A percentile compares a stretch with the other conserved stretches of the same genome.
These are phyloP conservation scores for Agrocybe pediades DNA, from an alignment of 768 basidiomycete species.

Conservation along the genomic window DNA sequence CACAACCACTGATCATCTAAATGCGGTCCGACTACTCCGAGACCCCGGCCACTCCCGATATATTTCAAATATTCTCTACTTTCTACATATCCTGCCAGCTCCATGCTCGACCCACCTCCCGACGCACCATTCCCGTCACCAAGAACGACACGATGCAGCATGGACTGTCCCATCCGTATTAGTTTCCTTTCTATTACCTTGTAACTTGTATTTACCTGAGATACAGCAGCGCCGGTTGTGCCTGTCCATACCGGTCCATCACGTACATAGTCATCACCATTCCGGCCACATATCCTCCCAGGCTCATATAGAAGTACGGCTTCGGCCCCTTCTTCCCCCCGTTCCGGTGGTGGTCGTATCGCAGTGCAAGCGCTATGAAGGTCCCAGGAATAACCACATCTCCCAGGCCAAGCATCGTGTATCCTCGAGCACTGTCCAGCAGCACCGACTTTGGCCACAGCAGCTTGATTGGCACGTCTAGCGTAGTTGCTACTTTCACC, in stretches of 20 bases:
- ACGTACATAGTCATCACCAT: conserved; percentile 78
- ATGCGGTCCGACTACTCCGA: conserved; percentile 13
- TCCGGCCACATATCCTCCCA: conserved; percentile 75
- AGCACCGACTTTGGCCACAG: conserved; percentile 75
- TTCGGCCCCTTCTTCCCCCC: conserved; percentile 47
- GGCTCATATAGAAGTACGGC: conserved; percentile 73
- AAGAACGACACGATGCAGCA: conserved; percentile 76
- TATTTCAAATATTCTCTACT: conserved; percentile 4
- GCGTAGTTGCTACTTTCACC: conserved; percentile 87
- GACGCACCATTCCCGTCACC: conserved; percentile 55
- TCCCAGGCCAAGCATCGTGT: conserved; percentile 90
- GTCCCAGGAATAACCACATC: conserved; percentile 72
- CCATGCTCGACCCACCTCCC: conserved; percentile 76
- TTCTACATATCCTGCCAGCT: conserved; percentile 59
- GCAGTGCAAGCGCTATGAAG: conserved; percentile 83
- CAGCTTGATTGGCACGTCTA: conserved; percentile 94
- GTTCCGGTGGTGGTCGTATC: conserved; percentile 73
- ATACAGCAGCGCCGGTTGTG: conserved; percentile 93
- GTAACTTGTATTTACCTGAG: conserved; percentile 58
- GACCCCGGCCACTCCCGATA: conserved; percentile 16
- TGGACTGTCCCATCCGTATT: conserved; percentile 45
- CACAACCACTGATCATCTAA: background rate
- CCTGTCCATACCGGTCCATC: conserved; percentile 76
- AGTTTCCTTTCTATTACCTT: background rate
- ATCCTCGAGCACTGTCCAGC: conserved; percentile 56